Evolutionary conservation across 768 basidiomycete genomes (phyloP), one percentile per base, ranked within the genome.

Genomic region (Suillus americanus): DNA sequence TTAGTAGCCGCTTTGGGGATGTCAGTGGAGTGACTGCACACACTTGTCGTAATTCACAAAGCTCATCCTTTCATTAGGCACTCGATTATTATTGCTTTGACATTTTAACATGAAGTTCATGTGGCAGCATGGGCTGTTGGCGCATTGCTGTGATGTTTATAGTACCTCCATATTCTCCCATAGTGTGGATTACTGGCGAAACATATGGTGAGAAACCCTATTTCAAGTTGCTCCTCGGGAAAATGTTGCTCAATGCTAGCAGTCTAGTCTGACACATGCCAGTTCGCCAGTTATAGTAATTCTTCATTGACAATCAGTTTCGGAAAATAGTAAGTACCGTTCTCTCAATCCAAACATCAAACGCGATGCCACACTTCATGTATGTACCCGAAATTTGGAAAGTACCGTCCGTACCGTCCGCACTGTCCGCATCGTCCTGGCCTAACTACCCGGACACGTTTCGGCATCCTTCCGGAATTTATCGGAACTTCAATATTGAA

Each of bases 91-190:
- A 60, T 50, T 61, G 62, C 35, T 30, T 38, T 64, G 12, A 35
- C 35, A 66, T 53, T 61, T 25, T 62, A 60, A 23, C 40, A 51
- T 18, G 65, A 66, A 45, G 65, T 64, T 5, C 60, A 6, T 18
- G 55, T 30, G 60, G 23, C 14, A 40, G 50, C 23, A 46, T 54
- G 14, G 41, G 45, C 30, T 30, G 35, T 14, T 54, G 56, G 65
- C 33, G 57, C 23, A n/a, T 66, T n/a, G 30, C 62, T 53, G 9
- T 66, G 14, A n/a, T 56, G 43, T 66, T 63, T 45, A 64, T 64
- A 18, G 46, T 59, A 37, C 60, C 60, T 5, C 35, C 62, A 60
- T 66, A 66, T 55, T 61, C 55, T 48, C 62, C 60, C 28, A 28
- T 66, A 14, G 37, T 55, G 13, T 59, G 62, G 37, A 46, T 62